These are phyloP conservation scores for Trypanosoma rangeli DNA, from an alignment of 208 protist species.

Conservation along the genomic window DNA sequence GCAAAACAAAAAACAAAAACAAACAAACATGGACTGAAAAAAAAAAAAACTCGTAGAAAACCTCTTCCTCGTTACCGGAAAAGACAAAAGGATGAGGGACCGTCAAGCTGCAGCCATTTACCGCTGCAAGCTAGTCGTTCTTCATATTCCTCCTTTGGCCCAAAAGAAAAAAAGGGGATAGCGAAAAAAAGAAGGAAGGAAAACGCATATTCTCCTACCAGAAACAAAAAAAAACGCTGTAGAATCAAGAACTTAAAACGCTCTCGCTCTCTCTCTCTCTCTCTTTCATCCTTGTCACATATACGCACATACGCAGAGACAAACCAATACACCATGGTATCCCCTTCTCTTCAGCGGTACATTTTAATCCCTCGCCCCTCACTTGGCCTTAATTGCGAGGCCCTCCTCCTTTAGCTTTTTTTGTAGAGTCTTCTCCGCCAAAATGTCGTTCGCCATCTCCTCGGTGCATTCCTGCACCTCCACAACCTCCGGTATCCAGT, in stretches of 20 bases:
- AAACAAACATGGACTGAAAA: constrained; percentile 17
- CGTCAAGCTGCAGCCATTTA: neutral
- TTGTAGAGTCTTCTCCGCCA: constrained; percentile 70
- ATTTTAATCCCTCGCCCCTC: neutral
- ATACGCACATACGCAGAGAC: neutral
- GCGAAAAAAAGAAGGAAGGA: neutral
- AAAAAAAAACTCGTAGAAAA: constrained; percentile 13
- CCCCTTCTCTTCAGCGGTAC: neutral
- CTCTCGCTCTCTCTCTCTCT: neutral
- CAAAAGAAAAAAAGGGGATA: neutral
- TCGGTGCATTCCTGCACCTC: constrained; percentile 84
- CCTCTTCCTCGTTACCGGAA: neutral
- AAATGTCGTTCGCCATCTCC: constrained; percentile 74
- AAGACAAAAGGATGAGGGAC: neutral
- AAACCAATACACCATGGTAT: too few relatives aligned
- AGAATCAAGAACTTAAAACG: too few relatives aligned
- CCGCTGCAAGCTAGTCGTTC: too few relatives aligned
- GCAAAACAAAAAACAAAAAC: neutral
- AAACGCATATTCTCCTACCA: neutral
- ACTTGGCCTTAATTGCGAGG: neutral
- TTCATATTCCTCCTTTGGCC: neutral
- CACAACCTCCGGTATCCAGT: constrained; percentile 93
- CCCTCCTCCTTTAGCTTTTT: constrained; percentile 48
- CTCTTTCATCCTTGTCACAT: neutral
- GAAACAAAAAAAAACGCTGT: too few relatives aligned